Base-by-base conservation (phyloP, 2,329 filamentous ascomycete species). In the Penicillium sp. region DNA sequence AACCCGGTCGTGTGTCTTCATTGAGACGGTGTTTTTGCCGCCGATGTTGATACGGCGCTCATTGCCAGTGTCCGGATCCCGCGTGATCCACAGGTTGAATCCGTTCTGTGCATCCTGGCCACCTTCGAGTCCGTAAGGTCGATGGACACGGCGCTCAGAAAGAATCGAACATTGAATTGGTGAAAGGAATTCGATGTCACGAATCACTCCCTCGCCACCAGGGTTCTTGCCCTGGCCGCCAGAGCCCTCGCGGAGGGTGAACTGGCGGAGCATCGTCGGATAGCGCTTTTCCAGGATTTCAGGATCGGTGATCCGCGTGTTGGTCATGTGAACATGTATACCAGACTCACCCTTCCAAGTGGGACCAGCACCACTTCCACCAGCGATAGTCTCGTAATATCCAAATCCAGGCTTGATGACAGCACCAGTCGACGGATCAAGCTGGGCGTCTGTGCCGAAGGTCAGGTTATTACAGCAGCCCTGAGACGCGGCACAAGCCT, bases 341-440 rank as follows among this genome's bases (percentile, higher is more conserved):
- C 89, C 90, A 57, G 81, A 86, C 25, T 89, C 88, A 25, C 90
- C 90, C 58, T 88, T 82, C 90, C 90, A 94, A 23, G 82, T 82
- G 0, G 87, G 84, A 0, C 90, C 90, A 0, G 90, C 91, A 43
- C 90, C 91, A 45, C 84, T 87, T 3, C 90, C 91, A 41, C 91
- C 90, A 0, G 90, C 89, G 60, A 94, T 93, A 3, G 91, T 94
- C 74, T 94, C 91, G 72, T 93, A 93, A 78, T 93, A 94, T 10
- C 90, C 90, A 69, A 94, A 94, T 0, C 90, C 90, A 37, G 86
- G 85, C 13, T 58, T 65, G n/a, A 85, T 80, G n/a, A 69, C 66
- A 6, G 82, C 81, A 54, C 84, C 81, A 49, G 83, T 78, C 4
- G 81, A 80, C 0, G 81, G 76, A 29, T 82, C 73, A 59, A 89